Percentiles rank a stretch among this genome's conserved stretches.
phyloP scores from a whole-genome alignment of 257 asterid genomes.

The Gynochthodes officinalis region DNA sequence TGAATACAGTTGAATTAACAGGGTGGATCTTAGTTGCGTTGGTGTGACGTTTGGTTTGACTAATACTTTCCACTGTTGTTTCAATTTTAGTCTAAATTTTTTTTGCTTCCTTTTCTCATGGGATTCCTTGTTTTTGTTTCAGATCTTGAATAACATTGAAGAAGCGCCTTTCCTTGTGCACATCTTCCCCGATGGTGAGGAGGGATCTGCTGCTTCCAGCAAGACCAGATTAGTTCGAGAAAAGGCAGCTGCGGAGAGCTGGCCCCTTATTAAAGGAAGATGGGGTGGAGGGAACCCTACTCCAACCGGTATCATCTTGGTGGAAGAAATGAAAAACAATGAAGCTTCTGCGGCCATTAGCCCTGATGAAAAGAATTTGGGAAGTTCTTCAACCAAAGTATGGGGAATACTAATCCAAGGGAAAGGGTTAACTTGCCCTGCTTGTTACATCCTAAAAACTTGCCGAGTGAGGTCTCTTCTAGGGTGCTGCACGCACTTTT shows the following conservation, averaged over 20 bases:
- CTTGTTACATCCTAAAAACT: constrained; percentile 34
- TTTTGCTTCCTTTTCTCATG: background rate
- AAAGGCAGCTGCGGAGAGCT: constrained; percentile 23
- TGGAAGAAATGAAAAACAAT: constrained; percentile 24
- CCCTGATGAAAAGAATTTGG: background rate
- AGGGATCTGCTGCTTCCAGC: background rate
- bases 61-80: no score
- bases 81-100: background rate
- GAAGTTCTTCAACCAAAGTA: constrained; percentile 12
- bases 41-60: background rate
- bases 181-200: constrained; percentile 22
- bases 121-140: background rate
- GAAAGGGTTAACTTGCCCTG: constrained; percentile 31
- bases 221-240: constrained; percentile 25
- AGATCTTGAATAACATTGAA: constrained; percentile 33
- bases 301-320: constrained; percentile 30
- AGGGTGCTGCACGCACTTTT: constrained; percentile 37
- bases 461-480: constrained; percentile 22
- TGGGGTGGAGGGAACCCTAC: constrained; percentile 19
- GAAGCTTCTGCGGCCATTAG: background rate
- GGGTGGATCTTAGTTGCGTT: background rate
- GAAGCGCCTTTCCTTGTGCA: constrained; percentile 41
- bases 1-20: background rate
- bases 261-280: constrained; percentile 28
- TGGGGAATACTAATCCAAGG: constrained; percentile 41